Percentiles rank a stretch among this genome's conserved stretches.
Conservation (phyloP, 306 rosid species). For the Ceratonia siliqua region DNA sequence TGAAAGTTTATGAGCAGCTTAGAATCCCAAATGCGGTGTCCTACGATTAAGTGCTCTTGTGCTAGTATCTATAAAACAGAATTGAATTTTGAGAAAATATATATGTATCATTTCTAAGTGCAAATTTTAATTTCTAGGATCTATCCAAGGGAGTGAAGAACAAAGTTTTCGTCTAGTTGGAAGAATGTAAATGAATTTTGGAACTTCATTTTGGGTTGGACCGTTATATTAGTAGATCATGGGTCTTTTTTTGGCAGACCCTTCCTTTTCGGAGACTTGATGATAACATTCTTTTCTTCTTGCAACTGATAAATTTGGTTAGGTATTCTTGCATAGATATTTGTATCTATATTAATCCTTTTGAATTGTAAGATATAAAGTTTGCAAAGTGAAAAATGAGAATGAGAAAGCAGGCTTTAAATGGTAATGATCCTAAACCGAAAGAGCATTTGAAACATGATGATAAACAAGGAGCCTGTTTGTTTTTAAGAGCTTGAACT, state of each 20-base stretch:
- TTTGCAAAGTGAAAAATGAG: background rate
- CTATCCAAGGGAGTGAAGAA: background rate
- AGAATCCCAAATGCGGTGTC: background rate
- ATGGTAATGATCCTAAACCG: no score
- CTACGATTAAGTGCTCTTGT: background rate
- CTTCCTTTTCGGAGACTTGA: background rate
- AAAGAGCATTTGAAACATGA: no score
- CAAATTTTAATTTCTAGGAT: background rate
- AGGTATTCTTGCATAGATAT: background rate
- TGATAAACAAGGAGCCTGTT: no score
- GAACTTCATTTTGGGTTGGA: background rate
- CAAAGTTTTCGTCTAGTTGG: background rate
- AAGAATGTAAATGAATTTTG: background rate
- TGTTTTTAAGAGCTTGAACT: no score
- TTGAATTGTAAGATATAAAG: background rate
- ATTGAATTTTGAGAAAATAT: background rate
- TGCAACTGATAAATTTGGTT: background rate
- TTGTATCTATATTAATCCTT: background rate
- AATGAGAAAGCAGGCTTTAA: background rate
- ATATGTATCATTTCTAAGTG: background rate
- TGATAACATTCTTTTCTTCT: background rate
- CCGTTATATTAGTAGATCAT: background rate
- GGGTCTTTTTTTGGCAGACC: background rate
- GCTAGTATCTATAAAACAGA: background rate
- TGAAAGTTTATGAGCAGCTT: slow-evolving; percentile 36